Evolutionary conservation across 176 grass and related monocot genomes (phyloP).

Genomic region (Zoysia pacifica): DNA sequence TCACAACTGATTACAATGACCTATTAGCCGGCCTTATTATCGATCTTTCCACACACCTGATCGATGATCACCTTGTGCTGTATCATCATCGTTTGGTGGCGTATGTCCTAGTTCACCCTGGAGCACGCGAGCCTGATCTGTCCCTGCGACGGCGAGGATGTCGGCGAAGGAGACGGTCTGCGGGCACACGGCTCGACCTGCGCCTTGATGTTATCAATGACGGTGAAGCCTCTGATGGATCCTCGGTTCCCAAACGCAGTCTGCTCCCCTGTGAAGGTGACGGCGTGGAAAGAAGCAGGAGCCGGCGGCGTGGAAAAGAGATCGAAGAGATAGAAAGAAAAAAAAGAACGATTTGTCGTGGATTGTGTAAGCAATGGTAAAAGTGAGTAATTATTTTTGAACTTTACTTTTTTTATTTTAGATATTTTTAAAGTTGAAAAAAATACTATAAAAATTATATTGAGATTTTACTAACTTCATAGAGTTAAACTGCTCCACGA

Average conservation of each 20-base stretch:
- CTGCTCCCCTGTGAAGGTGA: constrained; percentile 67
- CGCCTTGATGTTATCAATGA: constrained; percentile 67
- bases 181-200: constrained; percentile 50
- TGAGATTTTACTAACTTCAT: too few relatives aligned
- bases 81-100: neutral
- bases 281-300: constrained; percentile 12
- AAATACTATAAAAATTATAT: too few relatives aligned
- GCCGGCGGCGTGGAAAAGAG: too few relatives aligned
- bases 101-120: constrained; percentile 25
- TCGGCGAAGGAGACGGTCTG: constrained; percentile 80
- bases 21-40: neutral
- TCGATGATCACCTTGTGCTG: neutral
- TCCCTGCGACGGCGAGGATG: constrained; percentile 64
- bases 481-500: too few relatives aligned
- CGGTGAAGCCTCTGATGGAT: constrained; percentile 57
- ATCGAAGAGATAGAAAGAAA: too few relatives aligned
- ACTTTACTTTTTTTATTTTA: too few relatives aligned
- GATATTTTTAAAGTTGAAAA: too few relatives aligned
- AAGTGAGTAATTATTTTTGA: too few relatives aligned
- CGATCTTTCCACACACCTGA: neutral
- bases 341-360: too few relatives aligned
- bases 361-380: too few relatives aligned
- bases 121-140: constrained; percentile 44
- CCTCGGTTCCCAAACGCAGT: constrained; percentile 22
- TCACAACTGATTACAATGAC: neutral